Evolutionary conservation across 257 asterid species (phyloP), one percentile per base, ranked within the genome.

Genomic region (Henckelia pumila): DNA sequence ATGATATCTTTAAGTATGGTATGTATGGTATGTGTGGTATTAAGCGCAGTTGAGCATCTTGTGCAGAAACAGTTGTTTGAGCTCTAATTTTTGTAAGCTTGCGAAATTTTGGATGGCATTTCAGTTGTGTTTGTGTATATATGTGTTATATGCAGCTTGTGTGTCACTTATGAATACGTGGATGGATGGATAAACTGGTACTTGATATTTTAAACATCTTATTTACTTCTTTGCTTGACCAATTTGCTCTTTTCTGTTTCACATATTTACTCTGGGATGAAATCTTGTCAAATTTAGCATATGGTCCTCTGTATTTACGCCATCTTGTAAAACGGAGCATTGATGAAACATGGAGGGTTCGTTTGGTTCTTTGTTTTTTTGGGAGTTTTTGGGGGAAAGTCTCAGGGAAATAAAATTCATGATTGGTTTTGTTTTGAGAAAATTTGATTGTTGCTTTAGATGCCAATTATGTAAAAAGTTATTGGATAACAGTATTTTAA

Each of bases 11-110:
- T 26, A n/a, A n/a, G n/a, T n/a, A n/a, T n/a, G n/a, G n/a, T 1
- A 53, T 5, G 33, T 20, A 17, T 30, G 60, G 30, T 57, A 20
- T 9, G 25, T 25, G n/a, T 16, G 52, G 21, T 62, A 30, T 40
- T 10, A 23, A 17, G 23, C 61, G 52, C 56, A 49, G 52, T 37
- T 29, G 25, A 59, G 21, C 20, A 74, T 29, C 59, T 56, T 61
- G 61, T 67, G 57, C 47, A 28, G 22, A 63, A 63, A 10, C 61
- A 49, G 64, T 60, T 20, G 9, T 23, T 53, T 16, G 56, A 11
- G 66, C 58, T 57, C 32, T 49, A 10, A 7, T 11, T 32, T 59
- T 20, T 66, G 59, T 8, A 58, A 23, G 66, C 60, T 28, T 44
- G 67, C 28, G 8, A 58, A 44, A 21, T 25, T 21, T 47, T 55